A percentile compares a stretch with the other conserved stretches of the same genome.
Evolutionary conservation across 176 grass and related monocot genomes (phyloP).

Genomic region (Triticum timopheevii): DNA sequence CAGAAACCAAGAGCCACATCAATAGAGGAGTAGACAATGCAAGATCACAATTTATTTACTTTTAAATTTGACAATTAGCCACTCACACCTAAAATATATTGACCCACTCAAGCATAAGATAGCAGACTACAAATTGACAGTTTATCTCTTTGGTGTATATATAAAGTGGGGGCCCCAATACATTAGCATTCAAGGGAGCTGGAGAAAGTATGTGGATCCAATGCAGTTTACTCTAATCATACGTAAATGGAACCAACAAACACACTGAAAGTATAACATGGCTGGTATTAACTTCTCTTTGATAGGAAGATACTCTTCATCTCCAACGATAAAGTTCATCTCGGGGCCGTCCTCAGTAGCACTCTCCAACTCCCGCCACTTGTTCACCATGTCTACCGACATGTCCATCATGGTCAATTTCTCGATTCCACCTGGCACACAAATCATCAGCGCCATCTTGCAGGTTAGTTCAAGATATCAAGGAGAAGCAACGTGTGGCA

Average conservation of each 20-base stretch:
- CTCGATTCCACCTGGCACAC: conserved; percentile 74
- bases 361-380: conserved; percentile 57
- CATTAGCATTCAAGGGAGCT: background rate
- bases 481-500: conserved; percentile 4
- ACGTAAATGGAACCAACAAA: background rate
- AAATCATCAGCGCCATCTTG: background rate
- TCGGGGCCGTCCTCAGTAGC: conserved; percentile 29
- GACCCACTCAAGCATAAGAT: background rate
- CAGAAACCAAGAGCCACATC: conserved; percentile 30
- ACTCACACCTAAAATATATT: background rate
- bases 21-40: background rate
- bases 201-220: background rate
- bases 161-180: background rate
- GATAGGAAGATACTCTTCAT: conserved; percentile 88
- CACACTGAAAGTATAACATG: background rate
- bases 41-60: background rate
- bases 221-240: background rate
- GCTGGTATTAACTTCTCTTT: conserved; percentile 66
- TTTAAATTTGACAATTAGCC: background rate
- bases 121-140: conserved; percentile 2
- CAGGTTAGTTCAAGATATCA: conserved; percentile 3
- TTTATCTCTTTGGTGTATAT: background rate
- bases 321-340: conserved; percentile 65
- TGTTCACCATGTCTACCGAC: conserved; percentile 81
- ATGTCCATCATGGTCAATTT: conserved; percentile 97